Evolutionary conservation across 352 stramenopile genomes (phyloP).

Genomic region (Pythium utonaiense): DNA sequence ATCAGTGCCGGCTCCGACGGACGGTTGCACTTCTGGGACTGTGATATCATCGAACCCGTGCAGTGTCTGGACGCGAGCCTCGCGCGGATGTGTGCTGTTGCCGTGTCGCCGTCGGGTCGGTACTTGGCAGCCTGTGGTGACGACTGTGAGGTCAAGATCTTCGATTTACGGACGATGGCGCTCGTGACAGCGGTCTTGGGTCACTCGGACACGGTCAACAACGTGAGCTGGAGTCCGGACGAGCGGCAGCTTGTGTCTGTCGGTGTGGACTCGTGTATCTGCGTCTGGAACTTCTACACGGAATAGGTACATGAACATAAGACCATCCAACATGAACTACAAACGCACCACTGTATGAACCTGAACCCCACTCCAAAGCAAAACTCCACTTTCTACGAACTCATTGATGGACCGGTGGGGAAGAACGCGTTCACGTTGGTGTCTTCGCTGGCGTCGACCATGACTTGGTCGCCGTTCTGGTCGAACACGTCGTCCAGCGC

Average conservation of each 20-base stretch:
- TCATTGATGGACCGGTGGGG: not conserved
- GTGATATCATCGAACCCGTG: conserved; percentile 82
- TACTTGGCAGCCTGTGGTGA: conserved; percentile 81
- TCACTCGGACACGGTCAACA: conserved; percentile 73
- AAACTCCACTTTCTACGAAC: not conserved
- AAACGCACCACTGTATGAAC: conserved; percentile 1
- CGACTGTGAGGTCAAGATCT: conserved; percentile 85
- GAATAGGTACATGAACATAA: not conserved
- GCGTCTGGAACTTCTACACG: conserved; percentile 90
- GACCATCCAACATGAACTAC: too few relatives aligned
- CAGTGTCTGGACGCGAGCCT: conserved; percentile 42
- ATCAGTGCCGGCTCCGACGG: conserved; percentile 83
- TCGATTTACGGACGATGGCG: conserved; percentile 39
- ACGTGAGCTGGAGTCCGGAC: conserved; percentile 85
- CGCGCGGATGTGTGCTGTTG: conserved; percentile 36
- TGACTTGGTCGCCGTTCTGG: conserved; percentile 22
- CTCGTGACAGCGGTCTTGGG: conserved; percentile 50
- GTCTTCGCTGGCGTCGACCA: conserved; percentile 17
- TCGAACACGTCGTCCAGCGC: conserved; percentile 79
- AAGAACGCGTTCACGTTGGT: conserved; percentile 4
- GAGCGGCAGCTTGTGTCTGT: conserved; percentile 91
- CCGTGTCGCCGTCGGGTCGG: conserved; percentile 59
- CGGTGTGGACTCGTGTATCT: conserved; percentile 86
- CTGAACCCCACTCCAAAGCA: not conserved
- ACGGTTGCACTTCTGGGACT: conserved; percentile 88